Base-by-base conservation (phyloP, 2,329 filamentous ascomycete genomes). In the Talaromyces sp. region DNA sequence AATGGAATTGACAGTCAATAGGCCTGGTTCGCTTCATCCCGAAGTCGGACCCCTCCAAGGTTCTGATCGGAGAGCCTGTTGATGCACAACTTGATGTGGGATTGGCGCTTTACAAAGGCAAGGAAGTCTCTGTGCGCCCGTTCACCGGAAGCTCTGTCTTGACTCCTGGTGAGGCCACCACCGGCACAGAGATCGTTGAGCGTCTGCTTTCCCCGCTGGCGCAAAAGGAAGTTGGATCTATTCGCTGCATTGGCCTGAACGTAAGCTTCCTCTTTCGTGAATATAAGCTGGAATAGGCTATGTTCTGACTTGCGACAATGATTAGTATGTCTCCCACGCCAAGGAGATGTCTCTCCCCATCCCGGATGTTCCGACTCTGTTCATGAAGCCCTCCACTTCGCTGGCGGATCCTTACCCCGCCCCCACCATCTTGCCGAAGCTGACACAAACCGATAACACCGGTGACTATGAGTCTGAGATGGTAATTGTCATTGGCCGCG, bases 401-500 rank as follows among this genome's bases (percentile, higher is more conserved):
- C 74, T 86, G 6, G 77, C 77, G 3, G 80, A 83, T 62, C 83
- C 82, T 2, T 85, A 76, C 61, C 74, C 73, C 3, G 73, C 75
- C 3, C 76, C 79, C 9, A 80, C 78, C 0, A 63, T 79, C 32
- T 76, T 86, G 43, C 82, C 83, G 22, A 81, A 80, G 64, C 73
- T 80, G 58, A 80, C 80, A 0, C 76, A 82, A 56, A 65, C 70
- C 13, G 78, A 82, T 47, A 78, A 82, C 67, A 79, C 79, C 17
- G 81, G 79, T 42, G 84, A 85, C 68, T 84, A 83, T 65, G 82
- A 85, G 66, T 80, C 80, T 3, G 83, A 86, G 69, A 75, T 86
- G 47, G 82, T 78, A 11, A 77, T 85, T 32, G 75, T 86, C 11
- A 79, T 86, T 42, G 80, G 81, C 30, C 76, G 70, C 67, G 77